Percentiles rank a stretch among this genome's conserved stretches.
Conservation (phyloP, 345 rosid species). For the Pistacia atlantica region DNA sequence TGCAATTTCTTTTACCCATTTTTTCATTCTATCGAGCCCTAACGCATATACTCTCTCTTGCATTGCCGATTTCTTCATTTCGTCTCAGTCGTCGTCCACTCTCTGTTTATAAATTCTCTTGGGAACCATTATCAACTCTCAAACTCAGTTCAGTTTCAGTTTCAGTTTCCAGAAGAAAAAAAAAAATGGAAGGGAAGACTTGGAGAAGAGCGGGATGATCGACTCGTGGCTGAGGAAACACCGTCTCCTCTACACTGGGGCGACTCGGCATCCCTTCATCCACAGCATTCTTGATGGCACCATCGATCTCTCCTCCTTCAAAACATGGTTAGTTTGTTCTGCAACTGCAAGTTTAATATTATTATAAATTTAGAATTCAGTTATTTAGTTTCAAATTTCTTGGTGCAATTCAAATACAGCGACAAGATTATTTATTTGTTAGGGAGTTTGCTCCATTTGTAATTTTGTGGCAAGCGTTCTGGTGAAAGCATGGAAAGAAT, state of each 20-base stretch:
- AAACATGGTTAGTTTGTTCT: constrained; percentile 71
- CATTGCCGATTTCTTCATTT: no score
- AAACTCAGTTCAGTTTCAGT: neutral
- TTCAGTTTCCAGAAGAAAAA: no score
- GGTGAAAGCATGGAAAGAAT: constrained; percentile 64
- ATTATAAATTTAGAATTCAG: no score
- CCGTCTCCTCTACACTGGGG: constrained; percentile 47
- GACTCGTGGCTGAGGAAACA: constrained; percentile 76
- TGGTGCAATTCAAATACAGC: constrained; percentile 38
- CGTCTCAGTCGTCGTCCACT: neutral
- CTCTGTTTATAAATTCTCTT: neutral
- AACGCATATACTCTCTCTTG: no score
- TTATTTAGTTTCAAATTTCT: no score
- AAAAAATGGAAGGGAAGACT: constrained; percentile 18
- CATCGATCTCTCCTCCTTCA: constrained; percentile 60
- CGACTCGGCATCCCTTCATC: constrained; percentile 73
- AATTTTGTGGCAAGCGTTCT: constrained; percentile 53
- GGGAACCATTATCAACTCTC: neutral
- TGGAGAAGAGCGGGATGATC: constrained; percentile 38
- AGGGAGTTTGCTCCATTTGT: constrained; percentile 62
- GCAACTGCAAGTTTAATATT: no score
- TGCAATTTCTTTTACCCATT: no score
- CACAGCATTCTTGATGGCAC: constrained; percentile 76
- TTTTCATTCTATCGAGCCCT: no score
- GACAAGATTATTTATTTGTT: constrained; percentile 81